Base-by-base conservation (phyloP, 2,329 filamentous ascomycete species). In the Lasiodiplodia hormozganensis region DNA sequence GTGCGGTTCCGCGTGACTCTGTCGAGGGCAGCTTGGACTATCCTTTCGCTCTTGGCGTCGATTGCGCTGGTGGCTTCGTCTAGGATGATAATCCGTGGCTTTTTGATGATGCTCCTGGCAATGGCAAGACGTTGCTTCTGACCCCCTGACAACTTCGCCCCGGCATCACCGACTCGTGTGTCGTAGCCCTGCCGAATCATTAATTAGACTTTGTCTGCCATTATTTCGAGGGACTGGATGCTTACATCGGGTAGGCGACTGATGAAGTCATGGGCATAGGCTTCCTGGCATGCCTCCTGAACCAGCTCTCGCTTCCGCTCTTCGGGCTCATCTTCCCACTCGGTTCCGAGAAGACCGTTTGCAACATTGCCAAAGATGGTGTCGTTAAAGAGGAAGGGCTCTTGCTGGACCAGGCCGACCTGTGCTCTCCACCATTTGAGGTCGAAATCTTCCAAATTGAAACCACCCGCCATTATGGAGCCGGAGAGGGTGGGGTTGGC, bases 61-160 rank as follows among this genome's bases (percentile, higher is more conserved):
- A 99, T 85, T 4, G 94, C 94, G 51, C 92, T 96, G 0, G 96
- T 99, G 5, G 96, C 96, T 79, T 99, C 96, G 72, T 99, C 96
- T 5, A 99, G 89, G 0, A 99, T 86, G 1, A 99, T 85, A 74
- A 99, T 90, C 82, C 94, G 96, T 0, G 94, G 94, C 73, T 97
- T 92, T 23, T 91, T 95, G 36, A 97, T 93, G 68, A 97, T 88
- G 51, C 94, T 94, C 75, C 94, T 87, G 10, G 95, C 94, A 79
- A 98, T 97, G 12, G 95, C 94, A 76, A 98, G 96, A 73, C 96
- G 92, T 80, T 98, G 96, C 80, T 97, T 97, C 81, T 99, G 96
- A 43, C 96, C 96, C 78, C 96, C 96, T 65, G 93, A 97, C 8
- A 99, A 85, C 65, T 97, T 83, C 77, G 97, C 97, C 12, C 95